Percentiles rank a stretch among this genome's conserved stretches.
Evolutionary conservation across 441 rosid species (phyloP).

Genomic region (Pelargonium australe): DNA sequence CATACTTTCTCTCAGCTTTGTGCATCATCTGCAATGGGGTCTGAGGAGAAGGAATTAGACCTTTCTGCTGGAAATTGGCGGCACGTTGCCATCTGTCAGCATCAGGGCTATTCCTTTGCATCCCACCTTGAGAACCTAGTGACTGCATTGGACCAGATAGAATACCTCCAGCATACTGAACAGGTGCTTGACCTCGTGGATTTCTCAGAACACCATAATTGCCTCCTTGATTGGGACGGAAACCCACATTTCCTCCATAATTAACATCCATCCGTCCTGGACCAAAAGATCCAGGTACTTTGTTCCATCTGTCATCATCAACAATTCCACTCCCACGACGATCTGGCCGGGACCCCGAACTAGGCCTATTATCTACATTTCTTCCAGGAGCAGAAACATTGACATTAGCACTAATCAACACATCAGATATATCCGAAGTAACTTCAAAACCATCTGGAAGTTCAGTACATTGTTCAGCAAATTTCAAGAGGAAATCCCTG

Average conservation of each 20-base stretch:
- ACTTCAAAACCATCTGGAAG: slow-evolving; percentile 66
- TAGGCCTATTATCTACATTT: slow-evolving; percentile 54
- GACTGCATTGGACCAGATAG: slow-evolving; percentile 63
- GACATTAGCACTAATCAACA: slow-evolving; percentile 31
- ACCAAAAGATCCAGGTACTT: slow-evolving; percentile 40
- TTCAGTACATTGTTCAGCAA: slow-evolving; percentile 55
- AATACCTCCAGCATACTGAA: slow-evolving; percentile 35
- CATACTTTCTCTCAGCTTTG: slow-evolving; percentile 84
- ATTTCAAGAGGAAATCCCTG: slow-evolving; percentile 84
- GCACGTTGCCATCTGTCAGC: slow-evolving; percentile 86
- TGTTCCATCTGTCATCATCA: slow-evolving; percentile 74
- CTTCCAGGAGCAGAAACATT: slow-evolving; percentile 57
- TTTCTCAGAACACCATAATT: slow-evolving; percentile 4
- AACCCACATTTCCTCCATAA: slow-evolving; percentile 27
- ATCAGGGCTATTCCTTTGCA: slow-evolving; percentile 57
- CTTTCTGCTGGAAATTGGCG: slow-evolving; percentile 57
- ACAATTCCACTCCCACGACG: slow-evolving; percentile 54
- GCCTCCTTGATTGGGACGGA: slow-evolving; percentile 5
- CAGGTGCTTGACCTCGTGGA: slow-evolving; percentile 1
- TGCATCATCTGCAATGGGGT: slow-evolving; percentile 81
- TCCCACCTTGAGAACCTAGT: slow-evolving; percentile 56
- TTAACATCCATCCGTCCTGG: slow-evolving; percentile 43
- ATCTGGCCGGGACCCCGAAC: slow-evolving; percentile 53
- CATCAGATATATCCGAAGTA: slow-evolving; percentile 43
- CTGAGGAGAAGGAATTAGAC: slow-evolving; percentile 82